phyloP scores from a whole-genome alignment of 2,329 filamentous ascomycete species.

The Herpotrichia juniperi region DNA sequence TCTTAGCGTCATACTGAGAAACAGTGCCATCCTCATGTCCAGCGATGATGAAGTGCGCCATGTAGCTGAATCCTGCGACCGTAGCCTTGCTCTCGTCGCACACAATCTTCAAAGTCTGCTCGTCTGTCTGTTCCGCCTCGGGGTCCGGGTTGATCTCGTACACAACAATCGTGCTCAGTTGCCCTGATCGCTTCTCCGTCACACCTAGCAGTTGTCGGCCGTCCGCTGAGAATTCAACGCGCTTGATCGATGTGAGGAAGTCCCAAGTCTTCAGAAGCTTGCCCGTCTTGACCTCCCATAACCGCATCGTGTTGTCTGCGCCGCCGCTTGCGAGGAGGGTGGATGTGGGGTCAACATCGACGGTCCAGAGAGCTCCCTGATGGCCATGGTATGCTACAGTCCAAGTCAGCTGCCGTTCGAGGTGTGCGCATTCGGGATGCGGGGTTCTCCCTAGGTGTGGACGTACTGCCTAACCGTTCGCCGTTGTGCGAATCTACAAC shows the following conservation, averaged over 20 bases:
- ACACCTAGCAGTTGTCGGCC: constrained; percentile 89
- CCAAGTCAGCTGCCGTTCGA: not conserved
- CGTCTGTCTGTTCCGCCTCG: constrained; percentile 81
- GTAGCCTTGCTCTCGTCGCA: constrained; percentile 94
- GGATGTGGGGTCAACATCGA: constrained; percentile 92
- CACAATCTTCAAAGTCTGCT: constrained; percentile 84
- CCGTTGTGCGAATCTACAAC: constrained; percentile 79
- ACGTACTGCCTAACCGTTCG: constrained; percentile 77
- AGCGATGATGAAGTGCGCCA: constrained; percentile 94
- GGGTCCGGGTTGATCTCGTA: constrained; percentile 86
- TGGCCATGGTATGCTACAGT: constrained; percentile 80
- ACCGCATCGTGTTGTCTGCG: constrained; percentile 95
- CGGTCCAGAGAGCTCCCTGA: constrained; percentile 97
- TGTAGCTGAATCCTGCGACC: constrained; percentile 94
- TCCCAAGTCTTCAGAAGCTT: constrained; percentile 97
- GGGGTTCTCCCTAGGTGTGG: not conserved
- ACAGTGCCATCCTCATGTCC: constrained; percentile 96
- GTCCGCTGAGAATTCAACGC: constrained; percentile 96
- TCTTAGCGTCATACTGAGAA: constrained; percentile 90
- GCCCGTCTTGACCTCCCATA: constrained; percentile 95
- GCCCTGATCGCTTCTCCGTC: constrained; percentile 98
- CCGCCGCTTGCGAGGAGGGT: constrained; percentile 93
- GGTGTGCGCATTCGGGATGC: not conserved
- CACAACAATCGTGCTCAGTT: constrained; percentile 91
- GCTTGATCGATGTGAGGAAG: constrained; percentile 95